phyloP scores from a whole-genome alignment of 805 yeast genomes.

The Ogataea angusta region DNA sequence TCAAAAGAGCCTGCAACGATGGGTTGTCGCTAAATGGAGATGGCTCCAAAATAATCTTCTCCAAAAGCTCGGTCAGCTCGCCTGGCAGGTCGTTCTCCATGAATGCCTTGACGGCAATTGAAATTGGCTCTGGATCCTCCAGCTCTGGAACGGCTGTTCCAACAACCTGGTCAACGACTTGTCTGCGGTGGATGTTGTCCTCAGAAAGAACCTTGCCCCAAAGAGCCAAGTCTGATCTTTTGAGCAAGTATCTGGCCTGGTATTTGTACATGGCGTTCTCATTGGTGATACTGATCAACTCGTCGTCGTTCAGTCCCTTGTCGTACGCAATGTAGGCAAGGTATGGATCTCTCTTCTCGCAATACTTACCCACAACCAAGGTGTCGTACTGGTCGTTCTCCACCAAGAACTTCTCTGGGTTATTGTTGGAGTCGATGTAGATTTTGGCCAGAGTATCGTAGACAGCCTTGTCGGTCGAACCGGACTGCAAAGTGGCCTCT shows the following conservation, averaged over 20 bases:
- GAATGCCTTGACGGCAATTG: slow-evolving; percentile 90
- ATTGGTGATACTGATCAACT: slow-evolving; percentile 86
- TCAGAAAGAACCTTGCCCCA: slow-evolving; percentile 77
- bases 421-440: slow-evolving; percentile 95
- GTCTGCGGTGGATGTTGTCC: slow-evolving; percentile 85
- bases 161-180: slow-evolving; percentile 87
- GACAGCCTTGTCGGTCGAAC: slow-evolving; percentile 85
- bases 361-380: slow-evolving; percentile 93
- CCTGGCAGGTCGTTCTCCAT: slow-evolving; percentile 92
- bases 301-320: slow-evolving; percentile 89
- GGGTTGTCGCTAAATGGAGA: slow-evolving; percentile 96
- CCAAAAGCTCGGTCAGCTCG: slow-evolving; percentile 91
- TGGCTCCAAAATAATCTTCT: slow-evolving; percentile 94
- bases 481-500: slow-evolving; percentile 81
- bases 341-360: slow-evolving; percentile 99
- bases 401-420: slow-evolving; percentile 93
- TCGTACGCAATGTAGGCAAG: slow-evolving; percentile 97
- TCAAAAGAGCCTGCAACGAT: slow-evolving; percentile 87
- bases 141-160: slow-evolving; percentile 96
- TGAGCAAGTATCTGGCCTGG: slow-evolving; percentile 93
- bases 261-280: slow-evolving; percentile 98
- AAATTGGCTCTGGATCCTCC: slow-evolving; percentile 88
- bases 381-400: slow-evolving; percentile 91
- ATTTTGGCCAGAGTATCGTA: slow-evolving; percentile 95
- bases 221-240: slow-evolving; percentile 78